Evolutionary conservation across 2,329 filamentous ascomycete genomes (phyloP), one percentile per base, ranked within the genome.

Genomic region (Pseudogymnoascus sp.): DNA sequence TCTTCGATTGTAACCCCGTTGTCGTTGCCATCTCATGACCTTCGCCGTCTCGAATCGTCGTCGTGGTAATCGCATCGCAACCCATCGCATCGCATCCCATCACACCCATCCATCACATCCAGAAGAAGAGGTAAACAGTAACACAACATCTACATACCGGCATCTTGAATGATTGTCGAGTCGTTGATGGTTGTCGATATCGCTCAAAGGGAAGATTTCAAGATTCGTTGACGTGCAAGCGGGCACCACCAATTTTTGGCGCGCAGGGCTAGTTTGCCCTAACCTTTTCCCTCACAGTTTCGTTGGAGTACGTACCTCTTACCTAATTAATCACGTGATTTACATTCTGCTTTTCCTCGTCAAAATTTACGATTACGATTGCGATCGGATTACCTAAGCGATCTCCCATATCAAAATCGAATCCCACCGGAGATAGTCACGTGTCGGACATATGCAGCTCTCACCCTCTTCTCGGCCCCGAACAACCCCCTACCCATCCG

Each of bases 131-230:
- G 4, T 3, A 21, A 66, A 61, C 31, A 29, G 63, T 72, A 74
- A 29, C 40, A 42, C 29, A 74, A 29, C 40, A 42, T 52, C 13
- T 71, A 72, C 70, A 55, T 76, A 82, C 80, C 78, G 80, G 80
- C 80, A 82, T 82, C 76, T 78, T 82, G 79, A 79, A 74, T 70
- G 71, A 70, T 76, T 65, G 69, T 72, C 68, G 69, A 35, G 55
- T 59, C 55, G 55, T 35, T 59, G 55, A 8, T 35, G 55, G 31
- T 59, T 59, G 55, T 59, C 55, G 55, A 59, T 59, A 37, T 15
- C 29, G 13, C 7, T 52, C 42, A 52, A 52, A 52, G 29, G n/a
- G 21, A 3, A 4, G 15, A 40, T 21, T 40, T 8, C n/a, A 18
- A 5, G 21, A 21, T 21, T 21, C 25, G 25, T 48, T 29, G 2